A percentile compares a stretch with the other conserved stretches of the same genome.
Conservation (phyloP, 2,329 filamentous ascomycete species). For the Monosporascus ibericus region DNA sequence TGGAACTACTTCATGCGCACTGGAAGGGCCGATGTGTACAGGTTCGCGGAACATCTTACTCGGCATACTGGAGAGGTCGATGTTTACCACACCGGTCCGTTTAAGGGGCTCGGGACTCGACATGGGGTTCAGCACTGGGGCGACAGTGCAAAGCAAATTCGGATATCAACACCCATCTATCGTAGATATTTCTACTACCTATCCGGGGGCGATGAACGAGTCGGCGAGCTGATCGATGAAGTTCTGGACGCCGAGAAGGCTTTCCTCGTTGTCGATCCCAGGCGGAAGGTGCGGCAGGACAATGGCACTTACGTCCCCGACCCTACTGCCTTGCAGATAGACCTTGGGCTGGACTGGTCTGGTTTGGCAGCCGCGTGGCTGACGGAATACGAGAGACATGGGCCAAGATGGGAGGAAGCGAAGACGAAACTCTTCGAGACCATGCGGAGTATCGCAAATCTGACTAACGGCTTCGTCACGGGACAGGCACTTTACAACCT, state of each 20-base stretch:
- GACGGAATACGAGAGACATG: constrained; percentile 53
- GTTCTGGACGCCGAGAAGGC: constrained; percentile 47
- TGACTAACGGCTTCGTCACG: constrained; percentile 55
- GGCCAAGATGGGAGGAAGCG: constrained; percentile 46
- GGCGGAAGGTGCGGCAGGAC: constrained; percentile 47
- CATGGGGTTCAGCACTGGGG: constrained; percentile 58
- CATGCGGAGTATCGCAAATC: constrained; percentile 42
- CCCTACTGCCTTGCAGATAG: constrained; percentile 39
- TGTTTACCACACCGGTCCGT: constrained; percentile 53
- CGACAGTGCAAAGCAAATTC: constrained; percentile 56
- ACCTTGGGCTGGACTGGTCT: constrained; percentile 54
- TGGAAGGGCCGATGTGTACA: constrained; percentile 49
- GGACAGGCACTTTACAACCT: constrained; percentile 47
- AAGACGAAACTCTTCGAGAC: constrained; percentile 42
- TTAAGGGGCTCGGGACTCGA: constrained; percentile 54
- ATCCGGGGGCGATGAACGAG: constrained; percentile 51
- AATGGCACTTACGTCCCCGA: constrained; percentile 42
- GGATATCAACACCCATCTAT: constrained; percentile 53
- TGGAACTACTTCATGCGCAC: constrained; percentile 59
- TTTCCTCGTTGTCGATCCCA: constrained; percentile 47
- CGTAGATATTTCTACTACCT: constrained; percentile 52
- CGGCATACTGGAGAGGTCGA: constrained; percentile 57
- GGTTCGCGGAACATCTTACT: constrained; percentile 52
- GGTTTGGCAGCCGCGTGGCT: constrained; percentile 52
- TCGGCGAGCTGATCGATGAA: constrained; percentile 48